Evolutionary conservation across 2,329 filamentous ascomycete genomes (phyloP), one percentile per base, ranked within the genome.

Genomic region (Sordariomycetes sp.): DNA sequence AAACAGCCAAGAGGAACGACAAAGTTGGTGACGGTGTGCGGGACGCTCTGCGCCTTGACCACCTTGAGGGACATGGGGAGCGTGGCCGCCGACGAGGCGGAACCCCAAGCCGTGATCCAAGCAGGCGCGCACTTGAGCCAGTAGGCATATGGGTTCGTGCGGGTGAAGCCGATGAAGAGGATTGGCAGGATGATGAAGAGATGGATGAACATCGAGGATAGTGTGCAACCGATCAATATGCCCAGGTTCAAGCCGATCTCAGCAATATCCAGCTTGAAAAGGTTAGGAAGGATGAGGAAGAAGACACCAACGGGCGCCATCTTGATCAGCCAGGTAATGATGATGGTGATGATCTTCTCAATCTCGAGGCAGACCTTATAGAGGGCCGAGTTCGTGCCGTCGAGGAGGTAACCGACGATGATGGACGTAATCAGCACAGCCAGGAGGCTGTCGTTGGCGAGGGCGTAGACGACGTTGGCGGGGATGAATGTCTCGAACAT

Each of bases 71-170:
- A 78, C 15, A 79, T 71, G 0, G 77, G 72, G 24, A 80, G 67
- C 1, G 77, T 80, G 7, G 76, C 77, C 13, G 77, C 77, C 1
- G 74, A 77, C 1, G 75, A 78, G 1, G 77, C 76, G 12, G 76
- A 74, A 45, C 77, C 76, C 76, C 77, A 80, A 0, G 76, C 77
- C 1, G 76, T 79, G 55, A 79, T 68, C 77, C 77, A 80, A 0
- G 76, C 76, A 0, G 73, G 74, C 2, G 74, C 75, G 59, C 70
- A 72, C 59, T 70, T 74, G 59, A 76, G 20, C 76, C 76, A 79
- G 62, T 72, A 69, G 0, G 67, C 57, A 57, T 76, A 80, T 0
- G 76, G 75, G 61, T 80, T 80, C 59, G 66, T 63, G 54, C 74
- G 66, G 1, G 69, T 70, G 57, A 76, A 66, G 22, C 48, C 51